Percentiles rank a stretch among this genome's conserved stretches.
Evolutionary conservation across 768 basidiomycete genomes (phyloP).

Genomic region (Pleurotus cornucopiae): DNA sequence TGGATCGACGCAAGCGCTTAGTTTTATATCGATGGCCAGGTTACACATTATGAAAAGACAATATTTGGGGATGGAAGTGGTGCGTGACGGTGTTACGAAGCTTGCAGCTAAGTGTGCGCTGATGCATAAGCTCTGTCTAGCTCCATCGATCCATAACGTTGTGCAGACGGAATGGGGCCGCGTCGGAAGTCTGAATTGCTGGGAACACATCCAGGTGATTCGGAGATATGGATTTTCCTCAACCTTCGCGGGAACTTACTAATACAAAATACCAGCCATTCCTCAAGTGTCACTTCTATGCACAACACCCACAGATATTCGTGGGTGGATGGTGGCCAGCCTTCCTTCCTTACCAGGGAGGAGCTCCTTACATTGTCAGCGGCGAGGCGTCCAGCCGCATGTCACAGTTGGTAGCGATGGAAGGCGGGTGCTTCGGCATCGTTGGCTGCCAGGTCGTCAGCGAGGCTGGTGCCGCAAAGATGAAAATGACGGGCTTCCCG

Average conservation of each 20-base stretch:
- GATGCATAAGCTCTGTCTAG: conserved; percentile 8
- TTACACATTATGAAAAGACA: conserved; percentile 27
- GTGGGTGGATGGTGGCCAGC: conserved; percentile 28
- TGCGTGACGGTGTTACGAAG: conserved; percentile 7
- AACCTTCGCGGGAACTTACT: neutral
- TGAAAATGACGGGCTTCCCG: conserved; percentile 23
- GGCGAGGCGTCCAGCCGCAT: conserved; percentile 25
- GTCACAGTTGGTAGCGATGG: conserved; percentile 26
- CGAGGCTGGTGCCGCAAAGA: conserved; percentile 22
- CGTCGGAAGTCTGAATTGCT: conserved; percentile 25
- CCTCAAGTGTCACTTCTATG: conserved; percentile 25
- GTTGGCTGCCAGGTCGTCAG: conserved; percentile 25
- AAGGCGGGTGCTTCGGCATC: conserved; percentile 26
- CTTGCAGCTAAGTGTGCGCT: no score
- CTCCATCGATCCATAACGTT: conserved; percentile 25
- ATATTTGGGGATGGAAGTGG: conserved; percentile 25
- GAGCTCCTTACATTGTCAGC: conserved; percentile 23
- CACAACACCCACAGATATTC: conserved; percentile 25
- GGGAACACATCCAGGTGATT: conserved; percentile 24
- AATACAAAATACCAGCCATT: conserved; percentile 17
- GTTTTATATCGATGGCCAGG: conserved; percentile 15
- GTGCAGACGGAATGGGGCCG: conserved; percentile 24
- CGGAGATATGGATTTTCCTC: neutral
- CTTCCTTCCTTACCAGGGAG: conserved; percentile 19
- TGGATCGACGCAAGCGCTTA: neutral